Evolutionary conservation across 2,329 filamentous ascomycete species (phyloP).

Genomic region (Diaporthe sp.): DNA sequence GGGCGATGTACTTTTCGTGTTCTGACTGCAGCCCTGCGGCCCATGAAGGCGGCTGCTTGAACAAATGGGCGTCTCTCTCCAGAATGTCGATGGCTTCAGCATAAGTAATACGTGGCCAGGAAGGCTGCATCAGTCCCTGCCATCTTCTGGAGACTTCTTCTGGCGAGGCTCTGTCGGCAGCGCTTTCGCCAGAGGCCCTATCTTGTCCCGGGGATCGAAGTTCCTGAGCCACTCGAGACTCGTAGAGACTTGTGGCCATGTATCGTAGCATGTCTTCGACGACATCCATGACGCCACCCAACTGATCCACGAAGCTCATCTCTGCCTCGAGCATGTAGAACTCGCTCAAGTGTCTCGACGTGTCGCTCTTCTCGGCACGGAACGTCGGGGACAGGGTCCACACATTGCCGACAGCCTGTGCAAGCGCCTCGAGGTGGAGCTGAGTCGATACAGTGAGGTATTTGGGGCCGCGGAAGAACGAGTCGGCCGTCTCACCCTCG

Average conservation of each 20-base stretch:
- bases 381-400: constrained; percentile 97
- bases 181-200: constrained; percentile 41
- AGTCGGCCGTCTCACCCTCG: constrained; percentile 54
- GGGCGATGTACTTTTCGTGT: constrained; percentile 90
- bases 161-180: constrained; percentile 55
- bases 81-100: constrained; percentile 80
- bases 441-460: constrained; percentile 97
- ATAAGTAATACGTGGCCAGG: constrained; percentile 89
- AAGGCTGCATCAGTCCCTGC: constrained; percentile 70
- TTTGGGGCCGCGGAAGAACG: constrained; percentile 89
- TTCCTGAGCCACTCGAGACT: constrained; percentile 59
- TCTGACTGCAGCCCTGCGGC: constrained; percentile 85
- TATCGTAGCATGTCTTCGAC: constrained; percentile 81
- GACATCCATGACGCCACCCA: constrained; percentile 81
- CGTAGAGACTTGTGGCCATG: constrained; percentile 55
- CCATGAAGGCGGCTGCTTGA: constrained; percentile 79
- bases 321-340: constrained; percentile 99
- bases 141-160: constrained; percentile 76
- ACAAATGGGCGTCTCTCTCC: constrained; percentile 69
- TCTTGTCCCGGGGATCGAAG: constrained; percentile 48
- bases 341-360: constrained; percentile 92
- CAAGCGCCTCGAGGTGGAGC: constrained; percentile 91
- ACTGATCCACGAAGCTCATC: constrained; percentile 79
- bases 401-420: constrained; percentile 88
- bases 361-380: constrained; percentile 92